phyloP scores from a whole-genome alignment of 2,329 filamentous ascomycete species.

The Pochonia chlamydosporia region DNA sequence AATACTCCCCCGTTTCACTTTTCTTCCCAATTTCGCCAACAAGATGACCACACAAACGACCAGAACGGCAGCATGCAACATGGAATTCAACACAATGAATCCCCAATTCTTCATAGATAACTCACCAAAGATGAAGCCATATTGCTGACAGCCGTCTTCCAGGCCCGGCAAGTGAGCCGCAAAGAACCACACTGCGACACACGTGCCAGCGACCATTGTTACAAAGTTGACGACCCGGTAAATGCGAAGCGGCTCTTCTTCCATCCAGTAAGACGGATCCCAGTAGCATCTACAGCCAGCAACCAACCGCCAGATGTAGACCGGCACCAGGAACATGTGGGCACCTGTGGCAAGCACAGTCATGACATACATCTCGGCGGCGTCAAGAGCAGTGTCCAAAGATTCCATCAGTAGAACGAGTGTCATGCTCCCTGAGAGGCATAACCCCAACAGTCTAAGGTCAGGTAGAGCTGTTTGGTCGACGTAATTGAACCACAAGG shows the following conservation, averaged over 20 bases:
- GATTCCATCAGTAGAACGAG: constrained; percentile 23
- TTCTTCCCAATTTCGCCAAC: background rate
- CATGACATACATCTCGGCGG: constrained; percentile 26
- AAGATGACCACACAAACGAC: background rate
- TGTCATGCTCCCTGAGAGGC: constrained; percentile 21
- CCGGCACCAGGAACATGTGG: constrained; percentile 25
- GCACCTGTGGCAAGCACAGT: constrained; percentile 24
- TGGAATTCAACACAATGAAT: constrained; percentile 22
- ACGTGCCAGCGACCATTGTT: constrained; percentile 19
- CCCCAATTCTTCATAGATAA: constrained; percentile 18
- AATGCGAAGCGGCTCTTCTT: constrained; percentile 18
- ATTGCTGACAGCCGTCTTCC: constrained; percentile 19
- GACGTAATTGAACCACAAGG: constrained; percentile 24
- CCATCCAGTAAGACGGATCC: constrained; percentile 22
- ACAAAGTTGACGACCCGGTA: constrained; percentile 19
- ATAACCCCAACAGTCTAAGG: constrained; percentile 25
- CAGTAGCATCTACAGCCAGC: constrained; percentile 24
- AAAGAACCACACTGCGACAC: constrained; percentile 28
- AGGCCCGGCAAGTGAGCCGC: constrained; percentile 18
- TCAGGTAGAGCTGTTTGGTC: constrained; percentile 21
- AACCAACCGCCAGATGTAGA: constrained; percentile 26
- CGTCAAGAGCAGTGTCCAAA: constrained; percentile 14
- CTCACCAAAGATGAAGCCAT: constrained; percentile 26
- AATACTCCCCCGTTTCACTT: background rate
- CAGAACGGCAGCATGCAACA: constrained; percentile 24